Percentiles rank a stretch among this genome's conserved stretches.
These are phyloP conservation scores for Scorias spongiosa DNA, from an alignment of 2,329 filamentous ascomycete species.

Conservation along the genomic window DNA sequence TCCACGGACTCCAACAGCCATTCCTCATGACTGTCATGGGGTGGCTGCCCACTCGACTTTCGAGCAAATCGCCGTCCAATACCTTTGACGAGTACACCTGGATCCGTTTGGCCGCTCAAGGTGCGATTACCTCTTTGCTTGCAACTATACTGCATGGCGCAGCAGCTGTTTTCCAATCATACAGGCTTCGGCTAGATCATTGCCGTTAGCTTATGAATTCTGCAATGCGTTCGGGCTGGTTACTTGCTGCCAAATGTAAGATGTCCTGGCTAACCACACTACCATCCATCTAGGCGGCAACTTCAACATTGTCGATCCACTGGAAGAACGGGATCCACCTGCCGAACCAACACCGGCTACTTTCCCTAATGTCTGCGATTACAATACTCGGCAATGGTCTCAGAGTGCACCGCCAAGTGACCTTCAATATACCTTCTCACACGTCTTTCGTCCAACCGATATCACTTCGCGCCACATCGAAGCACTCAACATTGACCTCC, in stretches of 20 bases:
- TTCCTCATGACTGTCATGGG: neutral
- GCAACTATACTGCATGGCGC: too few species aligned
- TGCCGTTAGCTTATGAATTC: neutral
- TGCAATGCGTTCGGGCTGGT: too few species aligned
- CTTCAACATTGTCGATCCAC: slow-evolving; percentile 11
- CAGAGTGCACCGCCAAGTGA: slow-evolving; percentile 18
- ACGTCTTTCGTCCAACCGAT: slow-evolving; percentile 26
- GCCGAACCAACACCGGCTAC: slow-evolving; percentile 11
- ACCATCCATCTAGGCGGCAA: neutral
- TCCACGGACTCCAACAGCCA: neutral
- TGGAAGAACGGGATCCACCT: slow-evolving; percentile 16
- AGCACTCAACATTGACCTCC: slow-evolving; percentile 28
- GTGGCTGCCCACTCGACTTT: neutral
- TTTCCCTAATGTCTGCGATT: slow-evolving; percentile 9
- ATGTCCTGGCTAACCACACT: neutral
- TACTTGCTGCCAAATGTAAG: too few species aligned
- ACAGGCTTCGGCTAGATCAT: neutral
- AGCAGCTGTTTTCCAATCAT: neutral
- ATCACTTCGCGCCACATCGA: slow-evolving; percentile 24
- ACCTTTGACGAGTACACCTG: neutral
- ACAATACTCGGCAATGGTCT: slow-evolving; percentile 6
- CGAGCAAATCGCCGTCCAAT: neutral
- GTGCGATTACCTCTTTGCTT: neutral
- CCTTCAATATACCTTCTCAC: slow-evolving; percentile 28
- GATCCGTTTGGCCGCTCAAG: neutral